Percentiles rank a stretch among this genome's conserved stretches.
phyloP scores from a whole-genome alignment of 257 asterid species.

The Solanum bulbocastanum region DNA sequence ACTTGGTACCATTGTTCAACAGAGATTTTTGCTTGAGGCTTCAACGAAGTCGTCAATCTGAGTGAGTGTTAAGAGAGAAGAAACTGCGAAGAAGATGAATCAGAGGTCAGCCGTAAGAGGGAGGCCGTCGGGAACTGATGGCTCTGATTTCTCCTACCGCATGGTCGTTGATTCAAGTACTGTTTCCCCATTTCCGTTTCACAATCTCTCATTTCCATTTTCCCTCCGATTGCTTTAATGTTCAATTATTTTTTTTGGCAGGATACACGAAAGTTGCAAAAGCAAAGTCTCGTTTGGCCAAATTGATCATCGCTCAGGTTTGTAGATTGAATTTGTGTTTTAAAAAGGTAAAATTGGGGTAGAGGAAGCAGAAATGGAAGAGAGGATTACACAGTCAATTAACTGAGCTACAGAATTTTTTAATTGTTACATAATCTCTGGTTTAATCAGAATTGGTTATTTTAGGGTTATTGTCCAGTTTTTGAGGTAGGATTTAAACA shows the following conservation, averaged over 20 bases:
- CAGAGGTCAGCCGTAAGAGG: constrained; percentile 30
- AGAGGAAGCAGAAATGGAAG: not conserved
- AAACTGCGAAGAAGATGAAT: constrained; percentile 23
- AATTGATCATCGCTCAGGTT: constrained; percentile 58
- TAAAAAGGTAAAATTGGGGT: not conserved
- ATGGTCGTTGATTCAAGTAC: constrained; percentile 92
- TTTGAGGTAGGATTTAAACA: not conserved
- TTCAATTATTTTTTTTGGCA: not conserved
- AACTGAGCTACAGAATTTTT: not conserved
- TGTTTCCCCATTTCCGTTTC: not conserved
- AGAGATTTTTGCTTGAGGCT: not conserved
- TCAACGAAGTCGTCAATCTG: not conserved
- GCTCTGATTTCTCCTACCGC: constrained; percentile 87
- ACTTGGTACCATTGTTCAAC: not conserved
- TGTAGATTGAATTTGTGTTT: not conserved
- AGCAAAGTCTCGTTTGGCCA: constrained; percentile 59
- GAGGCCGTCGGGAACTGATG: constrained; percentile 92
- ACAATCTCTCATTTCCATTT: not conserved
- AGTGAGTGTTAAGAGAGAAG: not conserved
- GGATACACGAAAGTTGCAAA: constrained; percentile 71
- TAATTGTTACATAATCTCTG: not conserved
- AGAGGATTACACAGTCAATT: not conserved
- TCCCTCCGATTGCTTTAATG: not conserved
- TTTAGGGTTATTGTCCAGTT: not conserved
- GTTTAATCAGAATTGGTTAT: not conserved